These are phyloP conservation scores for Neonectria punicea DNA, from an alignment of 2,329 filamentous ascomycete species.

Conservation along the genomic window DNA sequence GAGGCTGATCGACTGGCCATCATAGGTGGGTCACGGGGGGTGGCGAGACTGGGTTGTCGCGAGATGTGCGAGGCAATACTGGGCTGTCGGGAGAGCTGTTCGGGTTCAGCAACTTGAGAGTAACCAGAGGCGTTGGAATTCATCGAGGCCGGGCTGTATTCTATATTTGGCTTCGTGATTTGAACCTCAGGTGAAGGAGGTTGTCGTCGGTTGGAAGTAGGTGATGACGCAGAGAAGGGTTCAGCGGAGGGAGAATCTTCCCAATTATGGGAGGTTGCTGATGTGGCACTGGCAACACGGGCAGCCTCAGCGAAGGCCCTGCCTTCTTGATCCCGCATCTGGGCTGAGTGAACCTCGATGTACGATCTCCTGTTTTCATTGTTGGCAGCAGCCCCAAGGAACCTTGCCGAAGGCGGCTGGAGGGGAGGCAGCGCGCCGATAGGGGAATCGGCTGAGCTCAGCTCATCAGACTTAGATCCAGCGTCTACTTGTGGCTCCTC, in stretches of 20 bases:
- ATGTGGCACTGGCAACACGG: conserved; percentile 47
- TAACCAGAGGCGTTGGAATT: conserved; percentile 48
- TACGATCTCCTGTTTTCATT: conserved; percentile 67
- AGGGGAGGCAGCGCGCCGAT: conserved; percentile 46
- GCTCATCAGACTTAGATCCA: conserved; percentile 30
- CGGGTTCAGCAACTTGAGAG: conserved; percentile 34
- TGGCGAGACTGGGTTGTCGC: conserved; percentile 37
- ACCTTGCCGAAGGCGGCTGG: conserved; percentile 51
- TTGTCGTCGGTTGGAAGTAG: conserved; percentile 37
- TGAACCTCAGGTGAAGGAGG: conserved; percentile 45
- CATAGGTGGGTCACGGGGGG: conserved; percentile 42
- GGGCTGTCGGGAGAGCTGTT: conserved; percentile 37
- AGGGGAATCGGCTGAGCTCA: conserved; percentile 30
- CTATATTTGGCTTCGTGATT: conserved; percentile 38
- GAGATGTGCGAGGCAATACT: conserved; percentile 36
- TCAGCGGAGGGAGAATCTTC: conserved; percentile 45
- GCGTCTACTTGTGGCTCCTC: conserved; percentile 29
- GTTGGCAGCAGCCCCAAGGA: conserved; percentile 53
- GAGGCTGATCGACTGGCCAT: conserved; percentile 48
- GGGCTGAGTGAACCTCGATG: conserved; percentile 67
- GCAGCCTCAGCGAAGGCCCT: conserved; percentile 65
- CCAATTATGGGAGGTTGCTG: conserved; percentile 48
- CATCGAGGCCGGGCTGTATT: conserved; percentile 57
- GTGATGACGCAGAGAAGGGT: conserved; percentile 36
- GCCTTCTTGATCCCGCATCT: conserved; percentile 71